Conservation (phyloP, 441 rosid species). For the Gossypium davidsonii region DNA sequence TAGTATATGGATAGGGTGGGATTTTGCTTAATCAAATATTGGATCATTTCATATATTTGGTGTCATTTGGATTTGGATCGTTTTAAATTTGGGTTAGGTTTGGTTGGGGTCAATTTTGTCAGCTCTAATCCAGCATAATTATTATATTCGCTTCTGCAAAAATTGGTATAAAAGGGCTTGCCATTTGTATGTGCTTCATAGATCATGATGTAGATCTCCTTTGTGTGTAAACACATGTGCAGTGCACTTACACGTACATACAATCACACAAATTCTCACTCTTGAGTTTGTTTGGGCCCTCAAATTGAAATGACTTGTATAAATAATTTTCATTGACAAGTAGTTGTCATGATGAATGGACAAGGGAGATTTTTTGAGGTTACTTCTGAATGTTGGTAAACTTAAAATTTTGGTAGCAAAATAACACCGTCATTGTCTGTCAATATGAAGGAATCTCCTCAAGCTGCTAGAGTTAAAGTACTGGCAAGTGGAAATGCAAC, state of each 20-base stretch:
- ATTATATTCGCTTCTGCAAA: neutral
- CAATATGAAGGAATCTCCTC: slow-evolving; percentile 85
- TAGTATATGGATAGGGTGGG: neutral
- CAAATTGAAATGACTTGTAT: neutral
- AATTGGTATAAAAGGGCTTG: neutral
- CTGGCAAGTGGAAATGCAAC: slow-evolving; percentile 68
- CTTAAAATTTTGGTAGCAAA: slow-evolving; percentile 1
- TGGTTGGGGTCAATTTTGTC: too few species aligned
- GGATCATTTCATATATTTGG: neutral
- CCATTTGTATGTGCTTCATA: neutral
- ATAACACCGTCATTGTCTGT: slow-evolving; percentile 15
- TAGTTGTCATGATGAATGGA: neutral
- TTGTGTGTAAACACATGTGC: too few species aligned
- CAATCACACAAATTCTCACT: too few species aligned
- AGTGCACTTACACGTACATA: too few species aligned
- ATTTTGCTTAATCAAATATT: neutral
- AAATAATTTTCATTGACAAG: neutral
- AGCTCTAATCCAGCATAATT: too few species aligned
- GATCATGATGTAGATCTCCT: neutral
- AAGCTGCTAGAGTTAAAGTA: slow-evolving; percentile 92
- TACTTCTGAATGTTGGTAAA: neutral
- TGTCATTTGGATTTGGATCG: neutral
- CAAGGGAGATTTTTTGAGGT: neutral
- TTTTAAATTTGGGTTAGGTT: too few species aligned
- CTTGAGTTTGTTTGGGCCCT: neutral